Evolutionary conservation across 176 grass and related monocot genomes (phyloP).

Genomic region (Phoenix roebelenii): DNA sequence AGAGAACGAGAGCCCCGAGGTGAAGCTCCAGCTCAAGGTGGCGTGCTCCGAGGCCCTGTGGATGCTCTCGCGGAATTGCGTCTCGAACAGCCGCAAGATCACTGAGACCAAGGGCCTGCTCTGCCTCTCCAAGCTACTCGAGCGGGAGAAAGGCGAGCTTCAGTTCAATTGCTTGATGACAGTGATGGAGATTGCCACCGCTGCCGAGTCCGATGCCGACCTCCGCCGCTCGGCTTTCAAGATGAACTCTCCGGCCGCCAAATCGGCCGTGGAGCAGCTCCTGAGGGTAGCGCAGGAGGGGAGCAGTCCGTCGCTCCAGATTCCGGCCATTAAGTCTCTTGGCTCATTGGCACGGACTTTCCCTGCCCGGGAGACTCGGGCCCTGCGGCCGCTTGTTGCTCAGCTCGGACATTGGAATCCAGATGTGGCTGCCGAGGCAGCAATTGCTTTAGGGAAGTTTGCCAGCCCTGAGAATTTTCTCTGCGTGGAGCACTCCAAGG

Average conservation of each 20-base stretch:
- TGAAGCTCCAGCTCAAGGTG: conserved; percentile 19
- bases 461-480: conserved; percentile 10
- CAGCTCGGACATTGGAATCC: conserved; percentile 17
- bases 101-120: conserved; percentile 19
- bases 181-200: conserved; percentile 9
- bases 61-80: conserved; percentile 14
- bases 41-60: conserved; percentile 18
- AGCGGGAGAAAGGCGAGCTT: conserved; percentile 13
- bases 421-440: conserved; percentile 9
- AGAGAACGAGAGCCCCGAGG: conserved; percentile 21
- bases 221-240: conserved; percentile 22
- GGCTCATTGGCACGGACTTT: conserved; percentile 5
- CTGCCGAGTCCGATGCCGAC: conserved; percentile 11
- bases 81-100: conserved; percentile 18
- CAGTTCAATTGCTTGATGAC: conserved; percentile 16
- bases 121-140: conserved; percentile 16
- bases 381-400: neutral
- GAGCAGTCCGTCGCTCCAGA: conserved; percentile 7
- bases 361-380: conserved; percentile 4
- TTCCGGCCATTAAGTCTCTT: conserved; percentile 11
- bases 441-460: conserved; percentile 11
- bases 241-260: conserved; percentile 18
- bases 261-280: conserved; percentile 20
- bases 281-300: conserved; percentile 9
- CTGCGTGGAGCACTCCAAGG: conserved; percentile 9